Evolutionary conservation across 176 grass and related monocot genomes (phyloP).

Genomic region (Rhynchospora pubera): DNA sequence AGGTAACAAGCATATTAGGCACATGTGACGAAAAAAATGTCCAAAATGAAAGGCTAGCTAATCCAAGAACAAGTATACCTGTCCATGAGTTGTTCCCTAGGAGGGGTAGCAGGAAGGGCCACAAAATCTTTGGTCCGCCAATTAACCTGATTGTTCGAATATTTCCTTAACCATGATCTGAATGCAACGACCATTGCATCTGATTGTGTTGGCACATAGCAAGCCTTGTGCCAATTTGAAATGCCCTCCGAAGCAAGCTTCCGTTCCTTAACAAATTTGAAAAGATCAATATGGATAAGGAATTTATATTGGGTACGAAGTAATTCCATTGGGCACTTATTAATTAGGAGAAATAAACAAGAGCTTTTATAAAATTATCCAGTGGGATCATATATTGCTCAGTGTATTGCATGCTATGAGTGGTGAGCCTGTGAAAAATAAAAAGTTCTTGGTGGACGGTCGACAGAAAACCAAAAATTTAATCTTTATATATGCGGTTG

Average conservation of each 20-base stretch:
- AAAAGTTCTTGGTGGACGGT: too few species aligned
- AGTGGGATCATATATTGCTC: too few species aligned
- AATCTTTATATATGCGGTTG: too few species aligned
- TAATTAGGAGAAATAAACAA: too few species aligned
- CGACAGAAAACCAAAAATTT: too few species aligned
- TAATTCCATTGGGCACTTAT: neutral
- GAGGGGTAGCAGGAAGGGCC: slow-evolving; percentile 46
- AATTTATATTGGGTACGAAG: too few species aligned
- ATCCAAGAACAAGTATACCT: slow-evolving; percentile 31
- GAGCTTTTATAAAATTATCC: neutral
- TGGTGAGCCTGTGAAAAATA: too few species aligned
- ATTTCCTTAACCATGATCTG: slow-evolving; percentile 77
- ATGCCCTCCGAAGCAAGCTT: slow-evolving; percentile 28
- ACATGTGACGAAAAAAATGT: too few species aligned
- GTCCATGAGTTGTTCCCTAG: slow-evolving; percentile 55
- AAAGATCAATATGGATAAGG: neutral
- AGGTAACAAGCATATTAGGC: too few species aligned
- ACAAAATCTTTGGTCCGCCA: slow-evolving; percentile 24
- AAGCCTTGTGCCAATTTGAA: slow-evolving; percentile 50
- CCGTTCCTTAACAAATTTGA: slow-evolving; percentile 33
- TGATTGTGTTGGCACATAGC: slow-evolving; percentile 63
- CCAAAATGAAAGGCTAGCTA: too few species aligned
- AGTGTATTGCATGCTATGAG: too few species aligned
- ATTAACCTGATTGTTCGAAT: slow-evolving; percentile 36
- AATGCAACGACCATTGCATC: slow-evolving; percentile 58